Conservation (phyloP, 192 early-diverging fungal species). For the Chytriomyces sp. region DNA sequence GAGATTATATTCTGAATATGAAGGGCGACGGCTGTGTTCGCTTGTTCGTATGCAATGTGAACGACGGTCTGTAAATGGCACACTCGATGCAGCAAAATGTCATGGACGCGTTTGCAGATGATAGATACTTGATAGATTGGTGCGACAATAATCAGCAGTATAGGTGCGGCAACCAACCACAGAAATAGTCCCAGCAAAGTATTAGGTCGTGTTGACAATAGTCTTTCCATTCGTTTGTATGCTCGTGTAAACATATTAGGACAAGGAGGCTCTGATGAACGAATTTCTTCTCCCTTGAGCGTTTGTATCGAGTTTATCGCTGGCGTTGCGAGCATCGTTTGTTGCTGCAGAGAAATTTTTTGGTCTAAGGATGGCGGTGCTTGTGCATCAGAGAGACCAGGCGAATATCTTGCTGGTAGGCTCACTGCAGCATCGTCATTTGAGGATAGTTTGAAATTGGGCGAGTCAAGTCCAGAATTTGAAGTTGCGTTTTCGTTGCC, state of each 20-base stretch:
- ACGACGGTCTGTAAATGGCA: neutral
- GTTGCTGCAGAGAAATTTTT: neutral
- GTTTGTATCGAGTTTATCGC: too few relatives aligned
- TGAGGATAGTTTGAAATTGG: neutral
- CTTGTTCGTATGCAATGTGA: neutral
- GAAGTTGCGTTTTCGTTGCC: neutral
- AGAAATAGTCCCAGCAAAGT: too few relatives aligned
- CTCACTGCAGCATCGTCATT: neutral
- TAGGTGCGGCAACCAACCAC: too few relatives aligned
- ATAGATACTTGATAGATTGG: neutral
- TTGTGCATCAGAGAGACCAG: neutral
- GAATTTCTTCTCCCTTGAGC: too few relatives aligned
- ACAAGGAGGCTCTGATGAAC: too few relatives aligned
- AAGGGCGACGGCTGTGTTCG: neutral
- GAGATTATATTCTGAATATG: too few relatives aligned
- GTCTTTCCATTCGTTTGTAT: too few relatives aligned
- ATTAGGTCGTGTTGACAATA: too few relatives aligned
- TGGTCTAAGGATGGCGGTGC: neutral
- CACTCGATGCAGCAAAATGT: neutral
- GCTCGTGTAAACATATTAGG: too few relatives aligned
- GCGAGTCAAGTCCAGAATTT: neutral
- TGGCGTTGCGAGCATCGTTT: too few relatives aligned
- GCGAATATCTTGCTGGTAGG: neutral
- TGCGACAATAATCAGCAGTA: too few relatives aligned
- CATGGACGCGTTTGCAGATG: neutral